Evolutionary conservation across 495 filamentous ascomycete genomes (phyloP), one percentile per base, ranked within the genome.

Genomic region (Cairneyella variabilis): DNA sequence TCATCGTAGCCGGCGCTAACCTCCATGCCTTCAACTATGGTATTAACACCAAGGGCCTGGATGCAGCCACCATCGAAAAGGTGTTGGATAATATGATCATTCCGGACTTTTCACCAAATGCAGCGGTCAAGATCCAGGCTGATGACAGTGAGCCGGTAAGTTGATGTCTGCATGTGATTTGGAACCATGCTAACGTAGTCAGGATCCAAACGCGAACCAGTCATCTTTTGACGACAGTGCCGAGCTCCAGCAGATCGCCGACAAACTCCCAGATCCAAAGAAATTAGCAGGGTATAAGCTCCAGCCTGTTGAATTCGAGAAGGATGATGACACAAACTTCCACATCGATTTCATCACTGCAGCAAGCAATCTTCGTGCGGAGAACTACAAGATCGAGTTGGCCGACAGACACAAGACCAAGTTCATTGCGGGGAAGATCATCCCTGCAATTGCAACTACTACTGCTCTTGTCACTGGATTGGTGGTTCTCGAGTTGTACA

Each of bases 311-410:
- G 95, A 99, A 66, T 99, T 99, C 61, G 95, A 99, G 74, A 99
- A 99, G 76, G 95, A 99, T 62, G 93, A 99, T 58, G 95, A 97
- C 71, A 90, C 85, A 43, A 99, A 99, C 71, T 78, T 91, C 67
- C 95, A 99, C 73, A 99, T 99, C 67, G 93, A 97, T 72, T 97
- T 99, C 75, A 99, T 99, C 68, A 91, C 95, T 7, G 90, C 90
- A 1, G 90, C 91, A 49, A 96, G 90, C 75, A 99, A 99, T 69
- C 77, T 97, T 27, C 89, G 95, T 44, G 95, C 95, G 6, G 86
- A 96, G 64, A 99, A 99, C 69, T 99, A 99, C 77, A 90, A 89
- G 51, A 99, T 99, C 60, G 78, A 86, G 56, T 80, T 83, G 55
- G 91, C 95, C 0, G 91, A 99, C 64, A 80, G 88, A 48, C 95